Evolutionary conservation across 768 basidiomycete species (phyloP), one percentile per base, ranked within the genome.

Genomic region (Lactarius quietus): DNA sequence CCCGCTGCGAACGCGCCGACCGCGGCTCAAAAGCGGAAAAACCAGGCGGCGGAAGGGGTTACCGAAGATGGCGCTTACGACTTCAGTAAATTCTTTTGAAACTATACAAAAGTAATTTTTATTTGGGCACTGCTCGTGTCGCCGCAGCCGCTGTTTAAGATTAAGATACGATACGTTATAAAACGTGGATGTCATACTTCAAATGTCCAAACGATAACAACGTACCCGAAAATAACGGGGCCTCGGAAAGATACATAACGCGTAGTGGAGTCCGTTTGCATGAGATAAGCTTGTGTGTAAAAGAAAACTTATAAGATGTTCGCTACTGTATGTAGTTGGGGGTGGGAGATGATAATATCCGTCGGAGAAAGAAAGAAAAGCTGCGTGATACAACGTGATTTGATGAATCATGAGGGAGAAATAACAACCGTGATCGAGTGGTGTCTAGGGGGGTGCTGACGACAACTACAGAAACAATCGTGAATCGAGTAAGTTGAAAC

Each of bases 31-130:
- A 59, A 35, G 5, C 57, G 36, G 29, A 74, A 76, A 62, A 74
- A 71, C 62, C 75, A 71, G 71, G 69, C 65, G 18, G 62, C 67
- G 9, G 62, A 65, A 2, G 69, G n/a, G n/a, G n/a, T n/a, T n/a
- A n/a, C n/a, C n/a, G 63, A 53, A 62, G 77, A 74, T 52, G 77
- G 81, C 71, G 81, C 78, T 33, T 88, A 87, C 72, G 82, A 85
- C 72, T 88, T 88, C 72, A 77, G 78, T 41, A 79, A 81, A 71
- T 87, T 84, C 77, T 87, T 87, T 74, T 74, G 29, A 54, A 10
- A 29, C 20, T 15, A 26, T n/a, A 23, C 43, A 55, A 54, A 38
- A 39, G 9, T 10, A 28, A 33, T 33, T 38, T 60, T 52, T 52
- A 36, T 53, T 60, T 38, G 38, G 9, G 38, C 51, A 28, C 41